Percentiles rank a stretch among this genome's conserved stretches.
Evolutionary conservation across 345 rosid genomes (phyloP).

Genomic region (Eucalyptus shirleyi): DNA sequence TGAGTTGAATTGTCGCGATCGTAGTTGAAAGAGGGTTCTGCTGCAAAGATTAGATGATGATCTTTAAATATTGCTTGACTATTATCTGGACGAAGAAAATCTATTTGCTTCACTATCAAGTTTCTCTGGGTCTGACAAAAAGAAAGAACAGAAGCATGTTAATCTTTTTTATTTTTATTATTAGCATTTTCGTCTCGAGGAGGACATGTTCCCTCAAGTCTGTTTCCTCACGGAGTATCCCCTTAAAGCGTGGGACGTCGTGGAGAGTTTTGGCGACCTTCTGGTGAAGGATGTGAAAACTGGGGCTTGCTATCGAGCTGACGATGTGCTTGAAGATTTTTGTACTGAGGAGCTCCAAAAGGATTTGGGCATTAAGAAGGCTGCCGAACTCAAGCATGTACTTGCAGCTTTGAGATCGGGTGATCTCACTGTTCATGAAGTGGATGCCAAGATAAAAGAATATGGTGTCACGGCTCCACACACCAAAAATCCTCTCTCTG

Average conservation of each 20-base stretch:
- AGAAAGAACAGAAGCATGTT: neutral
- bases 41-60: neutral
- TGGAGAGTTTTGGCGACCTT: conserved; percentile 81
- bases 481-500: conserved; percentile 70
- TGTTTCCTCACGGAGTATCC: no score
- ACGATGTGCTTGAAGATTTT: conserved; percentile 77
- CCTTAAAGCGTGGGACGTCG: neutral
- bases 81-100: neutral
- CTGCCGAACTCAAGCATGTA: conserved; percentile 64
- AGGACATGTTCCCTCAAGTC: conserved; percentile 35
- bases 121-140: neutral
- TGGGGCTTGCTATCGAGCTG: conserved; percentile 77
- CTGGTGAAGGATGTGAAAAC: conserved; percentile 88
- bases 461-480: conserved; percentile 79
- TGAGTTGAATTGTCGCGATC: no score
- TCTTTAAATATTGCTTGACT: neutral
- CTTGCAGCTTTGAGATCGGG: conserved; percentile 46
- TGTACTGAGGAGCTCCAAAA: conserved; percentile 66
- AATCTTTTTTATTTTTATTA: neutral
- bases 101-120: neutral
- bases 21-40: no score
- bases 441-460: conserved; percentile 68
- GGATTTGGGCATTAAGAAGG: conserved; percentile 61
- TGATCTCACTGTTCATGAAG: conserved; percentile 38
- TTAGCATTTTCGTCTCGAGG: conserved; percentile 91